Evolutionary conservation across 1,284 basidiomycete species (phyloP), one percentile per base, ranked within the genome.

Genomic region (Cutaneotrichosporon dermatis): DNA sequence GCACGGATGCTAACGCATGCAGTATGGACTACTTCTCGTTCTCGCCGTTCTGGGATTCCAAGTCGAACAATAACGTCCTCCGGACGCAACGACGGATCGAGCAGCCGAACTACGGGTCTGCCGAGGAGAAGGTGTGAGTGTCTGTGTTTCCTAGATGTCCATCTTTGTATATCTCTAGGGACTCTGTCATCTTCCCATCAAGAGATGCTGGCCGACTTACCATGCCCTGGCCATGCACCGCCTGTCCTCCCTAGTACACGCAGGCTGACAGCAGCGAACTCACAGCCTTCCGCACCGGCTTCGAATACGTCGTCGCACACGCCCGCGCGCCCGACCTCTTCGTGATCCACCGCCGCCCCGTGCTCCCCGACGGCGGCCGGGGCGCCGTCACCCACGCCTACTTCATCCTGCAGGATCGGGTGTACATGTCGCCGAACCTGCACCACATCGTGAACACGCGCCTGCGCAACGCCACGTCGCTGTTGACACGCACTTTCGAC

Each of bases 11-110:
- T 59, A 41, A 59, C 58, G 9, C 50, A n/a, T n/a, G 4, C 57
- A 76, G 74, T 37, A 66, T 77, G 66, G 75, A 77, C 62, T 77
- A 76, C 62, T 77, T 77, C 54, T 71, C 73, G 7, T 69, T 67
- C 55, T 76, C 74, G 11, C 75, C 75, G 4, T 77, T 77, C 64
- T 77, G 67, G 62, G 72, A 76, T 58, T 39, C 62, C 2, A 67
- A 69, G 40, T 74, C 70, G 33, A 77, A 77, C 54, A 77, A 77
- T 60, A 66, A 65, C 46, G 67, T 68, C 9, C 61, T 77, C 36
- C 54, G 75, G 5, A 73, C 71, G 0, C 75, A 77, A 51, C 50
- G 69, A 3, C 41, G 68, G 11, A 68, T 77, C 8, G 68, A 70
- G 55, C 69, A 73, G 41, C 72, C 71, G 10, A 65, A 61, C 1